Conservation (phyloP, 345 rosid genomes). For the Corchorus capsularis region DNA sequence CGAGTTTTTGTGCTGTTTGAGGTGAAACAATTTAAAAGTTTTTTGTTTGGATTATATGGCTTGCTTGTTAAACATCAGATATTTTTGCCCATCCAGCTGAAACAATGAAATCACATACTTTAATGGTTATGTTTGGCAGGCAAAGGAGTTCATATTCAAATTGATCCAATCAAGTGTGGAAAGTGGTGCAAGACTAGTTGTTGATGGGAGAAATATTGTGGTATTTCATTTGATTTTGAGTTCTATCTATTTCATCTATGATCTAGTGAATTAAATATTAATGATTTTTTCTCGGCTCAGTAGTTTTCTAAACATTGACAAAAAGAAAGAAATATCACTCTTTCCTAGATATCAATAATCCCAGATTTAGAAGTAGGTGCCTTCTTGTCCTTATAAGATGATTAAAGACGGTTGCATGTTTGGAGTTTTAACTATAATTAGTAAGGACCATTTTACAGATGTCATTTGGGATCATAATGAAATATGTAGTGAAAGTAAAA, state of each 20-base stretch:
- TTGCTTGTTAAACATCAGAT: neutral
- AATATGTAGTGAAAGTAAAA: neutral
- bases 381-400: neutral
- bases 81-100: constrained; percentile 1
- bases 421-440: neutral
- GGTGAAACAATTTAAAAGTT: neutral
- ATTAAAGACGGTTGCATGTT: neutral
- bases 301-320: neutral
- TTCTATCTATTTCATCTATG: neutral
- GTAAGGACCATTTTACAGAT: neutral
- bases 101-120: constrained; percentile 3
- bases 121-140: constrained; percentile 32
- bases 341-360: neutral
- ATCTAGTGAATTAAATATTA: neutral
- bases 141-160: constrained; percentile 43
- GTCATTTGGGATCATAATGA: neutral
- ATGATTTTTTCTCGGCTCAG: constrained; percentile 4
- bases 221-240: constrained; percentile 35
- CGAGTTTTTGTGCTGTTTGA: neutral
- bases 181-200: constrained; percentile 56
- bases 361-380: neutral
- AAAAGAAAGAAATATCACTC: neutral
- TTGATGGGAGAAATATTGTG: constrained; percentile 64
- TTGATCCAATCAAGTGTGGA: constrained; percentile 51
- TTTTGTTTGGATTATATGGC: neutral